Percentiles rank a stretch among this genome's conserved stretches.
phyloP scores from a whole-genome alignment of 345 rosid species.

The Eutrema yunnanense region DNA sequence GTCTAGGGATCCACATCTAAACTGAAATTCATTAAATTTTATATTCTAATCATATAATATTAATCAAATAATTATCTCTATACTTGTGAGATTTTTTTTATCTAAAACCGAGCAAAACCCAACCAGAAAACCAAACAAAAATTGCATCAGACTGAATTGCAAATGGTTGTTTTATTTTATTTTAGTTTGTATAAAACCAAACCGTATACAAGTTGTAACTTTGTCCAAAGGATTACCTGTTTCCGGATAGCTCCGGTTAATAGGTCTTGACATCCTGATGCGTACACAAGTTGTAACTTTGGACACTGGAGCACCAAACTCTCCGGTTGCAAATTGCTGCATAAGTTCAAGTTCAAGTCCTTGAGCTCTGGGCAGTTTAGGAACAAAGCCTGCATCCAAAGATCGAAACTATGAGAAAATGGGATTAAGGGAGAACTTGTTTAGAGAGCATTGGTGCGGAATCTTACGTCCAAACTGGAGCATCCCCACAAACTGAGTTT shows the following conservation, averaged over 20 bases:
- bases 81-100: neutral
- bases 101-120: neutral
- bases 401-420: conserved; percentile 25
- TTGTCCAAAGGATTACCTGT: conserved; percentile 52
- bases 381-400: conserved; percentile 70
- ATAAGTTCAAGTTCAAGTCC: conserved; percentile 80
- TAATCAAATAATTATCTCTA: neutral
- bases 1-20: neutral
- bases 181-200: neutral
- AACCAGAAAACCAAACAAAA: neutral
- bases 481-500: conserved; percentile 99
- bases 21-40: neutral
- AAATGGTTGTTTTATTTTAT: neutral
- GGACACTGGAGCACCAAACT: conserved; percentile 90
- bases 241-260: conserved; percentile 52
- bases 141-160: neutral
- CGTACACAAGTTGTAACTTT: conserved; percentile 67
- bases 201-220: neutral
- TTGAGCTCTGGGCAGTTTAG: conserved; percentile 82
- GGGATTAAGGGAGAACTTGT: neutral
- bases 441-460: neutral
- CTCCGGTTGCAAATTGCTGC: conserved; percentile 68
- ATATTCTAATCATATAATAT: neutral
- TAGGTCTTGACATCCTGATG: conserved; percentile 65
- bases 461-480: conserved; percentile 89